phyloP scores from a whole-genome alignment of 2,329 filamentous ascomycete species.

The Hymenoscyphus occultus region DNA sequence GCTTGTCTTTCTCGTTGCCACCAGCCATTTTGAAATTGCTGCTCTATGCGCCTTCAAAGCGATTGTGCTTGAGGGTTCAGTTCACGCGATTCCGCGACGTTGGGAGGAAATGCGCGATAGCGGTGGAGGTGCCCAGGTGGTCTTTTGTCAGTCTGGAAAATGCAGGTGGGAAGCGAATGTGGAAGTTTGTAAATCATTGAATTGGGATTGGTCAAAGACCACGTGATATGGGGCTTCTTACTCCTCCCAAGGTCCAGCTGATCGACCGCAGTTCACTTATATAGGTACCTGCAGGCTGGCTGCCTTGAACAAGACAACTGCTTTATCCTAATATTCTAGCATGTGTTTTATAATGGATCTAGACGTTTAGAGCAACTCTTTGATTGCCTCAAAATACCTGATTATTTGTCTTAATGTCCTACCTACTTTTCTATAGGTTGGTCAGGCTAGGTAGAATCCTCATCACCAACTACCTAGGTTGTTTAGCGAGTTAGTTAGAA shows the following conservation, averaged over 20 bases:
- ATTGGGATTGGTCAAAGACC: not conserved
- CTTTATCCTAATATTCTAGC: too few relatives aligned
- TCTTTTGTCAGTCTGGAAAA: not conserved
- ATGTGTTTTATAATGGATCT: too few relatives aligned
- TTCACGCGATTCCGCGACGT: not conserved
- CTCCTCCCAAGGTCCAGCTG: not conserved
- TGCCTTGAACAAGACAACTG: too few relatives aligned
- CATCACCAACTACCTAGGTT: too few relatives aligned
- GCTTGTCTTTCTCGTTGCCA: not conserved
- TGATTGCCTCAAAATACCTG: too few relatives aligned
- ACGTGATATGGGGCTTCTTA: not conserved
- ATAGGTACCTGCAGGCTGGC: not conserved
- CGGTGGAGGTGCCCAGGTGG: not conserved
- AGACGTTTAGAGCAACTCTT: too few relatives aligned
- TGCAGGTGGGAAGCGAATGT: not conserved
- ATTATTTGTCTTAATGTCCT: too few relatives aligned
- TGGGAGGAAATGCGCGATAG: not conserved
- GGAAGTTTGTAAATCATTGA: slow-evolving; percentile 5
- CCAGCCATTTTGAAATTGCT: not conserved
- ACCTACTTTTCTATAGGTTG: too few relatives aligned
- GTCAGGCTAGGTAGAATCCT: too few relatives aligned
- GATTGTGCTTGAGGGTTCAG: not conserved
- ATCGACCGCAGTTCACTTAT: not conserved
- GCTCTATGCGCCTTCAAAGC: not conserved
- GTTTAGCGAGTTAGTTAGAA: too few relatives aligned